These are phyloP conservation scores for Tylopilus sp. DNA, from an alignment of 768 basidiomycete species.

Conservation along the genomic window DNA sequence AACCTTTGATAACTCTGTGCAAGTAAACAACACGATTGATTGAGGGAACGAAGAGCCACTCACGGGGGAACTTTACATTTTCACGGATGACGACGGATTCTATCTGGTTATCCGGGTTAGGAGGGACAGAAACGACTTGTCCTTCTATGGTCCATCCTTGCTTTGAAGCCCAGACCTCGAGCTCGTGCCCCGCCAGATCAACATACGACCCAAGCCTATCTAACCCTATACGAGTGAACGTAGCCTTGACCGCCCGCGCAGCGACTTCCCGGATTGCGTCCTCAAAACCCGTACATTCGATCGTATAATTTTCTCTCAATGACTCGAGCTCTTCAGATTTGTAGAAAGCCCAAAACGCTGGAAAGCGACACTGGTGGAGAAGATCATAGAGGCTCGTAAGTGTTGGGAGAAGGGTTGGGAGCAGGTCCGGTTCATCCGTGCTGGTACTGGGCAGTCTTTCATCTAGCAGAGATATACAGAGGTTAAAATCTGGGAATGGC, in stretches of 20 bases:
- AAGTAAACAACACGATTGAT: neutral
- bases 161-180: constrained; percentile 57
- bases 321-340: constrained; percentile 63
- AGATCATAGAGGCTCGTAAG: constrained; percentile 66
- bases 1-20: constrained; percentile 70
- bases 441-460: constrained; percentile 55
- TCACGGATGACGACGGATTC: constrained; percentile 84
- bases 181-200: constrained; percentile 58
- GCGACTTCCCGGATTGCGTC: constrained; percentile 77
- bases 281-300: constrained; percentile 81
- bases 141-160: constrained; percentile 67
- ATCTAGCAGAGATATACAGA: constrained; percentile 89
- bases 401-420: constrained; percentile 64
- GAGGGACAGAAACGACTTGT: constrained; percentile 64
- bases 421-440: constrained; percentile 79
- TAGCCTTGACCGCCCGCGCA: constrained; percentile 70
- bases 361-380: constrained; percentile 82
- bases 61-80: constrained; percentile 76
- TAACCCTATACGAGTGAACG: constrained; percentile 71
- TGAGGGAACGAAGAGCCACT: constrained; percentile 28
- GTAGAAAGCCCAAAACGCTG: constrained; percentile 79
- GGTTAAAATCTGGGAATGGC: constrained; percentile 90
- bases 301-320: constrained; percentile 83
- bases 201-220: constrained; percentile 70
- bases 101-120: constrained; percentile 86